Percentiles rank a stretch among this genome's conserved stretches.
phyloP scores from a whole-genome alignment of 2,329 filamentous ascomycete species.

The Colletotrichum phormii region DNA sequence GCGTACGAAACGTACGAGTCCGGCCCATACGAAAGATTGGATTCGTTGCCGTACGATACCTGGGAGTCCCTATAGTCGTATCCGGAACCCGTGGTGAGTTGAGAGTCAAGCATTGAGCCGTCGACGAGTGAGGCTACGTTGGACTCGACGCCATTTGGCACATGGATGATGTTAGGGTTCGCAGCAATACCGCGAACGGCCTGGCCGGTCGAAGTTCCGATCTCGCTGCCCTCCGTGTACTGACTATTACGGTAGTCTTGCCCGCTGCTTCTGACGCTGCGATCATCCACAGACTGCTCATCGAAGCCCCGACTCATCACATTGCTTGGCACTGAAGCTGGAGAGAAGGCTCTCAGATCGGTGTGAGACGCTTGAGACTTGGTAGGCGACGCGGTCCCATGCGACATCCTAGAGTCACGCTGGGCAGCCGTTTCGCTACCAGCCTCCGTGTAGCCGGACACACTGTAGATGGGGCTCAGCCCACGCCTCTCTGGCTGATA shows the following conservation, averaged over 20 bases:
- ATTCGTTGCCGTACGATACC: constrained; percentile 55
- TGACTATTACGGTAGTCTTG: constrained; percentile 66
- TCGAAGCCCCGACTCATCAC: constrained; percentile 64
- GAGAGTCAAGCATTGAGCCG: constrained; percentile 78
- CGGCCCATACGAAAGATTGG: constrained; percentile 45
- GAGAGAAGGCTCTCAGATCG: constrained; percentile 57
- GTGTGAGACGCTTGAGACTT: constrained; percentile 60
- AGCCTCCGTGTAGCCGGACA: constrained; percentile 85
- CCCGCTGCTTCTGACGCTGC: constrained; percentile 64
- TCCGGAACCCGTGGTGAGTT: constrained; percentile 70
- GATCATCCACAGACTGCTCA: constrained; percentile 66
- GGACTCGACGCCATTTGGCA: constrained; percentile 81
- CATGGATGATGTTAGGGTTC: constrained; percentile 82
- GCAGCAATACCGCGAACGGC: constrained; percentile 77
- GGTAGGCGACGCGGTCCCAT: constrained; percentile 64
- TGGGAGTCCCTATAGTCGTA: constrained; percentile 36
- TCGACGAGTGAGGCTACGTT: constrained; percentile 88
- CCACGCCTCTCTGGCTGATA: constrained; percentile 77
- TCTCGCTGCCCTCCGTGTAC: constrained; percentile 65
- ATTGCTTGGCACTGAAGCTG: constrained; percentile 67
- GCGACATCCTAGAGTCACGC: constrained; percentile 67
- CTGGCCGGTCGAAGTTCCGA: constrained; percentile 73
- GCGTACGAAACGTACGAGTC: constrained; percentile 38
- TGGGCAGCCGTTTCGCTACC: constrained; percentile 68
- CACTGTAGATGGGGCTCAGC: constrained; percentile 90